Base-by-base conservation (phyloP, 2,329 filamentous ascomycete species). In the Colletotrichum echinochloae region DNA sequence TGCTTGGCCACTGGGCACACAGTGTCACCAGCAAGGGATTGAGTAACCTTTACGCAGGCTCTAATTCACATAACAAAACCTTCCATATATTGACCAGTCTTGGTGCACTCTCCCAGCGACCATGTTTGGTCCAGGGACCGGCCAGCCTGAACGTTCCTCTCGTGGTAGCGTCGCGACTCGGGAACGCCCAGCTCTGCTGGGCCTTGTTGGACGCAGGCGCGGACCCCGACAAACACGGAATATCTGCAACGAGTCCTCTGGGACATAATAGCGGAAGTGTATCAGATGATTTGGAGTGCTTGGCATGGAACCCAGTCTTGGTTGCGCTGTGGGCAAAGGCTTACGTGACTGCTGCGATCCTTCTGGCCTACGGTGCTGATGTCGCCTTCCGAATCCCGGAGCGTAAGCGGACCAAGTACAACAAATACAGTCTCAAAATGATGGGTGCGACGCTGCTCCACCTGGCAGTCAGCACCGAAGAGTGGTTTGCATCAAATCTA, bases 171-270 rank as follows among this genome's bases (percentile, higher is more conserved):
- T 35, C 61, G 3, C 39, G 39, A 39, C 61, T 65, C 11, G 49
- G 61, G 28, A 65, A 57, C 11, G 39, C 61, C 12, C 20, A 30
- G 39, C 28, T 65, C 20, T 65, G 52, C 39, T 57, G 61, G 61
- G 61, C 52, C 14, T 30, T 57, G 5, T 28, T 65, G 30, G 61
- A 65, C 12, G 28, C 35, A 37, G 61, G 52, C 14, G 52, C 52
- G 8, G 26, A 39, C 18, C 37, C 61, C 9, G 51, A 60, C 57
- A 49, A 67, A 26, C 7, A 28, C 41, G 23, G 46, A 23, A 28
- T 26, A 23, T 23, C 46, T 23, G 11, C 46, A 26, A 49, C 18
- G 11, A 49, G 23, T 3, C 46, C 11, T 12, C 46, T 49, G 46
- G 44, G n/a, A 23, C 9, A 7, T 5, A 9, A 3, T 3, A 46